Evolutionary conservation across 345 rosid species (phyloP).

Genomic region (Rubroshorea leprosula): DNA sequence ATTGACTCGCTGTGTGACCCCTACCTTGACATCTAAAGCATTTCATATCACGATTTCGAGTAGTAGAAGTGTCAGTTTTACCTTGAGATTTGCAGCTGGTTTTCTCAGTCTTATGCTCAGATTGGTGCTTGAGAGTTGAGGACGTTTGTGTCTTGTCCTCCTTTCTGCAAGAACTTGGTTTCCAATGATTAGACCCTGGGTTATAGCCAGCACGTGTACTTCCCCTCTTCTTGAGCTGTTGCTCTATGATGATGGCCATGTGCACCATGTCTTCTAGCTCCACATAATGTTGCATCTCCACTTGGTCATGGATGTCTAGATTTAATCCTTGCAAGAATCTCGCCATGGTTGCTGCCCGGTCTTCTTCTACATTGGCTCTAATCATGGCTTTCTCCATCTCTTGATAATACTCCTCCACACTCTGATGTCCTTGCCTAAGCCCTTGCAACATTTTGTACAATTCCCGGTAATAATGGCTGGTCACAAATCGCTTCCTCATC

Average conservation of each 20-base stretch:
- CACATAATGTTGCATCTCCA: background rate
- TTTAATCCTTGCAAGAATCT: background rate
- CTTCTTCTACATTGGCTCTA: background rate
- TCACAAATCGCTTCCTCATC: conserved; percentile 2
- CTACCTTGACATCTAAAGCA: background rate
- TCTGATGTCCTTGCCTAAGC: background rate
- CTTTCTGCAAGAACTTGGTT: background rate
- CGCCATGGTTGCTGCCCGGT: background rate
- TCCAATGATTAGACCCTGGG: too few species aligned
- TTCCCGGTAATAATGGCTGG: background rate
- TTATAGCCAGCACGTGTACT: background rate
- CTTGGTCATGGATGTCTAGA: background rate
- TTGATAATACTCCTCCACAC: background rate
- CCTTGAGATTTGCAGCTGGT: too few species aligned
- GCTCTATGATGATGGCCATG: background rate
- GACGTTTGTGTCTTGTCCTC: background rate
- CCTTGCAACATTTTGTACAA: conserved; percentile 1
- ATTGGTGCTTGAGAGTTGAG: too few species aligned
- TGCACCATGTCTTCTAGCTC: background rate
- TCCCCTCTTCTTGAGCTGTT: background rate
- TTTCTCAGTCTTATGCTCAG: background rate
- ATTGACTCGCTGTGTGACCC: background rate
- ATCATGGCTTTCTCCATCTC: background rate
- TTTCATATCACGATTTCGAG: background rate
- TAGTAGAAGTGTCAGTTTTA: too few species aligned